A percentile compares a stretch with the other conserved stretches of the same genome.
Evolutionary conservation across 495 filamentous ascomycete species (phyloP).

Genomic region (Neurospora pannonica): DNA sequence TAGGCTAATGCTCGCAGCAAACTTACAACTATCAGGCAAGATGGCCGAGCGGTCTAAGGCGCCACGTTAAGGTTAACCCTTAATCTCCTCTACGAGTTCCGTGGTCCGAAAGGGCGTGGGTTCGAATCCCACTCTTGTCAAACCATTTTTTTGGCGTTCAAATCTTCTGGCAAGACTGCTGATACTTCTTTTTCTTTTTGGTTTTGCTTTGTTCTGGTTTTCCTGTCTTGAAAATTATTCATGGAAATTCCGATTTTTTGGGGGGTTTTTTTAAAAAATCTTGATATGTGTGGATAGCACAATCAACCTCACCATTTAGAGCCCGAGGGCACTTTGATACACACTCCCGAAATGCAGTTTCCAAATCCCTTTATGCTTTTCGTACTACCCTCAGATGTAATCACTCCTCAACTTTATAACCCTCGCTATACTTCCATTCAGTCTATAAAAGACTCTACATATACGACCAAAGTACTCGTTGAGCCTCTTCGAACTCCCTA

Average conservation of each 20-base stretch:
- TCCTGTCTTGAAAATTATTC: too few relatives aligned
- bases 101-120: slow-evolving; percentile 31
- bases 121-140: slow-evolving; percentile 32
- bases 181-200: background rate
- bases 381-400: too few relatives aligned
- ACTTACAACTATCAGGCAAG: too few relatives aligned
- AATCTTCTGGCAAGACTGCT: too few relatives aligned
- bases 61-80: background rate
- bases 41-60: background rate
- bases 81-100: slow-evolving; percentile 8
- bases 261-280: too few relatives aligned
- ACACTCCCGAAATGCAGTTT: background rate
- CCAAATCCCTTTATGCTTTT: too few relatives aligned
- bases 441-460: background rate
- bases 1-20: too few relatives aligned
- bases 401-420: too few relatives aligned
- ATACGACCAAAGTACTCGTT: background rate
- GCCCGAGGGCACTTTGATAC: background rate
- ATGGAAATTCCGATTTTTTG: too few relatives aligned
- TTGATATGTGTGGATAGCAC: background rate
- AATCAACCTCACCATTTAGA: background rate
- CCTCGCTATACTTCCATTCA: background rate
- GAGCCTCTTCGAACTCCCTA: background rate
- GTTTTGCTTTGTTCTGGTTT: too few relatives aligned
- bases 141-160: background rate